Evolutionary conservation across 192 early-diverging fungal species (phyloP), one percentile per base, ranked within the genome.

Genomic region (Umbelopsis sp.): DNA sequence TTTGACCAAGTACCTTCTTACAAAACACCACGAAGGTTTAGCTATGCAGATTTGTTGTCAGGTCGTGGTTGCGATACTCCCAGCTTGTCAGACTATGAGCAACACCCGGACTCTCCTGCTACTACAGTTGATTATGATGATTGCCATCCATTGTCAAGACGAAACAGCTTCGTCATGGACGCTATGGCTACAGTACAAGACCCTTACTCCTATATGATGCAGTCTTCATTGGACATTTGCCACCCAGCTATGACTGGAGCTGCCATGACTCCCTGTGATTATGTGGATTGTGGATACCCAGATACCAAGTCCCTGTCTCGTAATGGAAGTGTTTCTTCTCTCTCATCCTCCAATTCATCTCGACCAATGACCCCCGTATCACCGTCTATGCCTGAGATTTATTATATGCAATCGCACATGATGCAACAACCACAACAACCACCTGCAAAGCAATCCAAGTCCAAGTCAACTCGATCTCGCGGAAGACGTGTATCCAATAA

Each of bases 401-500:
- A 50, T 41, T 46, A 46, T 18, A 68, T 68, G 46, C 71, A 30
- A 72, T 72, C 67, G 55, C 74, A 58, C 67, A 71, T 70, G 66
- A 41, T 22, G 48, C 65, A 66, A 66, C 67, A 22, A 37, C 16
- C 2, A 49, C 74, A 18, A 74, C 76, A 0, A 64, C 67, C 2
- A 52, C 49, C 30, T 48, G 27, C 13, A 10, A 41, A 30, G 48
- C 67, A 41, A 68, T 9, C 37, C 37, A 41, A 68, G 49, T 22
- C 47, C 23, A 77, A 77, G 49, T 58, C 37, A 15, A 45, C 61
- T 51, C 67, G 83, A 46, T 84, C 84, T 23, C 67, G 87, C 27
- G 84, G 84, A 50, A 75, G 87, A 35, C 75, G 85, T 21, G 84
- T 85, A 51, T 78, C 80, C 10, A 83, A 78, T 22, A 80, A 81